Base-by-base conservation (phyloP, 192 early-diverging fungal genomes). In the Coemansia sp. region DNA sequence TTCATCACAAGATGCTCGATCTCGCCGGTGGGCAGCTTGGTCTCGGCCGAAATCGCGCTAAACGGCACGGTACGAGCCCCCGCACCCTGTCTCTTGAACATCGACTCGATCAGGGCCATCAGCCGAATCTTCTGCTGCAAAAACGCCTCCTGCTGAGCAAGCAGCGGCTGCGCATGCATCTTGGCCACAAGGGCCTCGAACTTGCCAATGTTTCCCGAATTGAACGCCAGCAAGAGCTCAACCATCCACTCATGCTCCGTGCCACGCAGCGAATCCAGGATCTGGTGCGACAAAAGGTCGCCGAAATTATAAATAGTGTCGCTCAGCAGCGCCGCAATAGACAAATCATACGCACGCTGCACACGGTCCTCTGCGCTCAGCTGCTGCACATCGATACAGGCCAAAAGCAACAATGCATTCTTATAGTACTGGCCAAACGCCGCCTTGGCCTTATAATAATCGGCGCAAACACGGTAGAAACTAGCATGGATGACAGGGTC, bases 241-340 rank as follows among this genome's bases (percentile, higher is more conserved):
- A 88, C 74, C 54, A 99, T 83, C 93, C 94, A 98, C 56, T 90
- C 91, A 53, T 90, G 86, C 57, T 86, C 78, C 2, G 93, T 93
- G 35, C 83, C 85, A 59, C 82, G 83, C 48, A 78, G 51, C 30
- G 67, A 48, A 10, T 78, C 70, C 11, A 72, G 53, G 47, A 78
- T 84, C 23, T 67, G 68, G 46, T 55, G 67, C 48, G 79, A 83
- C 79, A 98, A 89, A 81, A 99, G 78, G 69, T 98, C 95, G 49
- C 97, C 97, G 90, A 99, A 99, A 83, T 98, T 98, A 82, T 99
- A 99, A 45, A 99, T 90, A 18, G 86, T 93, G 53, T 97, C 94
- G 22, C 96, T 95, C 6, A 99, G 82, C 42, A 99, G 69, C 4
- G 96, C 97, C 4, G 91, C 87, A 30, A 99, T 83, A 0, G 91